Percentiles rank a stretch among this genome's conserved stretches.
These are phyloP conservation scores for Paramecium primaurelia DNA, from an alignment of 73 alveolate genomes.

Conservation along the genomic window DNA sequence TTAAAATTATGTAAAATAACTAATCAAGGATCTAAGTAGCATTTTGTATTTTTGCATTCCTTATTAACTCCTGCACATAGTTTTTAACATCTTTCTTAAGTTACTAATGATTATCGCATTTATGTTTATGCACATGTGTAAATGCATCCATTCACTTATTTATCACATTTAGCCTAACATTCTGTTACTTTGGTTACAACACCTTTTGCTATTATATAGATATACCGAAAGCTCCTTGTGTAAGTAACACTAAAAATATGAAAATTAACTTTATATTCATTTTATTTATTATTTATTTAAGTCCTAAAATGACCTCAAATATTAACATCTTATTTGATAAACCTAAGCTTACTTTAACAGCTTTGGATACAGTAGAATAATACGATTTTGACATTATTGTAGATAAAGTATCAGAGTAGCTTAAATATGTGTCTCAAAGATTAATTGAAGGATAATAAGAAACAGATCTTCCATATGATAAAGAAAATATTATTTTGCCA, in stretches of 20 bases:
- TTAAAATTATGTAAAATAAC: background rate
- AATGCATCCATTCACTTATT: slow-evolving; percentile 2
- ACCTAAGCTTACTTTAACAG: slow-evolving; percentile 33
- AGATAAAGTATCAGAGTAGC: background rate
- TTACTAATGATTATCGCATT: background rate
- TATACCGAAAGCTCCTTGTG: background rate
- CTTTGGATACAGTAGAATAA: background rate
- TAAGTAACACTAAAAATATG: background rate
- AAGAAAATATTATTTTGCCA: slow-evolving; percentile 24
- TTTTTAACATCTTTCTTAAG: background rate
- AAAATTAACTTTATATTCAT: slow-evolving; percentile 16
- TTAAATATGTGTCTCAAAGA: slow-evolving; percentile 12
- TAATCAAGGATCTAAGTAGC: slow-evolving; percentile 16
- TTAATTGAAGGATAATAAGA: background rate
- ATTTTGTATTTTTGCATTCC: slow-evolving; percentile 24
- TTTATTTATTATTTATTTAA: background rate
- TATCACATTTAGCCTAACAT: background rate
- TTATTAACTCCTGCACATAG: slow-evolving; percentile 18
- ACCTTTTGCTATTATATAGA: background rate
- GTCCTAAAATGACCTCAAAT: slow-evolving; percentile 29
- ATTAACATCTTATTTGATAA: background rate
- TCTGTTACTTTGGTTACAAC: background rate
- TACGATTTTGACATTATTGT: background rate
- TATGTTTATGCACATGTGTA: slow-evolving; percentile 2
- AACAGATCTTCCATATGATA: slow-evolving; percentile 30